Base-by-base conservation (phyloP, 345 rosid species). In the Brassica juncea region DNA sequence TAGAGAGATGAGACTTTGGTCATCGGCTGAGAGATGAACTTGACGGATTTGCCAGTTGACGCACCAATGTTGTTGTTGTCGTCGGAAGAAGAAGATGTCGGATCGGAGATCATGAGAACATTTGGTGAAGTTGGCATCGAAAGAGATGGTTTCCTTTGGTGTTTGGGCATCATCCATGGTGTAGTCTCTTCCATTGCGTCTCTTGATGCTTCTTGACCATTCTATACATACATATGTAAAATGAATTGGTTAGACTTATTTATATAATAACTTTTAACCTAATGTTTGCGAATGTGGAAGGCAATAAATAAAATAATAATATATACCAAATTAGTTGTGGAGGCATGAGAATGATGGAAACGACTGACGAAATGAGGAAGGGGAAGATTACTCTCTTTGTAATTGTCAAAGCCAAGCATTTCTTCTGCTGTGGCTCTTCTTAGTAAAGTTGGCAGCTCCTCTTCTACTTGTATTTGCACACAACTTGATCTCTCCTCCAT, bases 11-110 rank as follows among this genome's bases (percentile, higher is more conserved):
- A 37, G 49, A 84, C 84, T 70, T 78, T 81, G 3, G 90, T 80
- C 80, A 90, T 89, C 12, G 94, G 97, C 78, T 90, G 92, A 19
- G 94, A 92, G 77, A 84, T 77, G 75, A 78, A 87, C 76, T 81
- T 84, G 61, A 77, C 73, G 10, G 81, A 68, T 68, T 71, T 68
- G 0, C 74, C 77, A 4, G 31, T 67, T 4, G 77, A 70, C 0
- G 64, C 81, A 66, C 57, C 37, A n/a, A 8, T 68, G 66, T 60
- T 42, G 39, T 42, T 44, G 49, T 12, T 44, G 49, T 9, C 59
- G 32, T 72, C 68, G 11, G 83, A 32, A 55, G 84, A 68, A 15
- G 66, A 60, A 30, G 87, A 28, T 57, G 19, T 71, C 9, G 84
- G 62, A 71, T 64, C 68, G 10, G 79, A 76, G 31, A 63, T 68